Conservation (phyloP, 176 grass and related monocot genomes). For the Melocanna baccifera region DNA sequence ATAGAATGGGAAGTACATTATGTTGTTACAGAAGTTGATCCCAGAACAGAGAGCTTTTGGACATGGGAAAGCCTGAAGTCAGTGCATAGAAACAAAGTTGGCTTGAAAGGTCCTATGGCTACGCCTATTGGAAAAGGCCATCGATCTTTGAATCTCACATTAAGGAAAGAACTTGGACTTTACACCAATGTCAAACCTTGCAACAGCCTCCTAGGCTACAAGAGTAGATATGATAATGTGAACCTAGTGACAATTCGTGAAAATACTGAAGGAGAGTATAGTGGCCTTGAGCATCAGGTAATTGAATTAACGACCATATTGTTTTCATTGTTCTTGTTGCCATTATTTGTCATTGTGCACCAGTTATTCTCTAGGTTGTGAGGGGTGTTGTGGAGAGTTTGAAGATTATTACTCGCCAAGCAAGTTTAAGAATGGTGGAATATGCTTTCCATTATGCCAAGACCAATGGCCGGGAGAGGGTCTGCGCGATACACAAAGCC, state of each 20-base stretch:
- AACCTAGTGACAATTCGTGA: slow-evolving; percentile 97
- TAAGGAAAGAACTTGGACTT: slow-evolving; percentile 91
- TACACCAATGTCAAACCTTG: slow-evolving; percentile 96
- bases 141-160: slow-evolving; percentile 89
- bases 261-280: slow-evolving; percentile 98
- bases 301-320: neutral
- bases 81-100: slow-evolving; percentile 81
- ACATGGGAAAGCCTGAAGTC: slow-evolving; percentile 86
- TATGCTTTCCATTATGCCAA: slow-evolving; percentile 99
- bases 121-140: slow-evolving; percentile 98
- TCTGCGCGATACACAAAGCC: slow-evolving; percentile 95
- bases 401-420: slow-evolving; percentile 96
- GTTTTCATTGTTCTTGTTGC: neutral
- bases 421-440: slow-evolving; percentile 92
- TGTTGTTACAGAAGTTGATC: slow-evolving; percentile 72
- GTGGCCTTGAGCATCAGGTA: slow-evolving; percentile 98
- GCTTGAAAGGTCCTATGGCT: slow-evolving; percentile 98
- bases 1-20: slow-evolving; percentile 93
- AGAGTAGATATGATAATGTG: slow-evolving; percentile 92
- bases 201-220: slow-evolving; percentile 85
- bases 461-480: slow-evolving; percentile 75
- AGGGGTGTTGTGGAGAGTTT: slow-evolving; percentile 99
- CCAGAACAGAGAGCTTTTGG: slow-evolving; percentile 77
- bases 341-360: slow-evolving; percentile 17
- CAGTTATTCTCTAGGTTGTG: slow-evolving; percentile 59